A percentile compares a stretch with the other conserved stretches of the same genome.
Conservation (phyloP, 225 moss, liverwort and hornwort genomes). For the Physcomitrellopsis africana region DNA sequence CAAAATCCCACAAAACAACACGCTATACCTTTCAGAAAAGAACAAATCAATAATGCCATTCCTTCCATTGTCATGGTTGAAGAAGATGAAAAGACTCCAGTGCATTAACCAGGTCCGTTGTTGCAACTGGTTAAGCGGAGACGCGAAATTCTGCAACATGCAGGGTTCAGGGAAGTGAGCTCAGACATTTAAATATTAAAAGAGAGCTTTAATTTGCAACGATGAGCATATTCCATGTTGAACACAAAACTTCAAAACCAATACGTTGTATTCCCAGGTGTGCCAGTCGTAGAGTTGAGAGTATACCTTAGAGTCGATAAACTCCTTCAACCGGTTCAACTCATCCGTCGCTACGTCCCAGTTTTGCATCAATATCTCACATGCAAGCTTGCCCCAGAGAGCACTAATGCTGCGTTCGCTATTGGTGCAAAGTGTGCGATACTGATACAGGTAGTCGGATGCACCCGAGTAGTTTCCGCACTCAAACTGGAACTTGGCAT, state of each 20-base stretch:
- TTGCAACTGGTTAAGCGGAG: slow-evolving; percentile 95
- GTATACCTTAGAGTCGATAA: slow-evolving; percentile 96
- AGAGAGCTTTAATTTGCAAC: slow-evolving; percentile 2
- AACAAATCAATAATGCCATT: slow-evolving; percentile 97
- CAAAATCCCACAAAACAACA: neutral
- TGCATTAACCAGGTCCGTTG: slow-evolving; percentile 99
- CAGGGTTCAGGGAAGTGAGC: too few species aligned
- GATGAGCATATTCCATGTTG: neutral
- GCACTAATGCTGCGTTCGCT: slow-evolving; percentile 96
- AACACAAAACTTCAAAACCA: neutral
- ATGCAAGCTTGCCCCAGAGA: slow-evolving; percentile 97
- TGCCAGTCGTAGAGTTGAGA: neutral
- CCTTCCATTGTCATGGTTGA: slow-evolving; percentile 98
- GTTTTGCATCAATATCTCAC: slow-evolving; percentile 97
- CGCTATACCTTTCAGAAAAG: slow-evolving; percentile 83
- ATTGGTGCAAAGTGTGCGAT: slow-evolving; percentile 94
- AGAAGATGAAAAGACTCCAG: slow-evolving; percentile 98
- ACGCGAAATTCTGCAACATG: slow-evolving; percentile 80
- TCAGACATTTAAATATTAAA: neutral
- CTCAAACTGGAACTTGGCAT: slow-evolving; percentile 97
- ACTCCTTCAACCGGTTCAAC: slow-evolving; percentile 91
- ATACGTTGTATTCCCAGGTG: neutral
- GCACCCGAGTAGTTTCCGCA: slow-evolving; percentile 98
- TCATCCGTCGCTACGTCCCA: slow-evolving; percentile 99
- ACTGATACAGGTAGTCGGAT: slow-evolving; percentile 94